Conservation (phyloP, 108 stramenopile genomes). For the Aurantiochytrium sp. region DNA sequence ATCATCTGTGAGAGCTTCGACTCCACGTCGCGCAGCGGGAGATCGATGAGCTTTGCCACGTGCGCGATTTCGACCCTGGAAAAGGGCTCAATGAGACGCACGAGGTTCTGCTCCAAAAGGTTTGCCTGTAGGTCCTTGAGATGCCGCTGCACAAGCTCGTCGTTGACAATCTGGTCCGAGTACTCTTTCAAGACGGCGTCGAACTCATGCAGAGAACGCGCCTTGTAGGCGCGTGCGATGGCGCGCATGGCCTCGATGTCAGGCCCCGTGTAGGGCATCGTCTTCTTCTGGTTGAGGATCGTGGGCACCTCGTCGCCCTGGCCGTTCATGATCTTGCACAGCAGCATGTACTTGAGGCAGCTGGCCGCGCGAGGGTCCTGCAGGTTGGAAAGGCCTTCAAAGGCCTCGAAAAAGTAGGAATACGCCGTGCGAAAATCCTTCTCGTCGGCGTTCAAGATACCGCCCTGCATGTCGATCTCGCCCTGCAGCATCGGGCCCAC, state of each 20-base stretch:
- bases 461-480: slow-evolving; percentile 92
- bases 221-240: slow-evolving; percentile 82
- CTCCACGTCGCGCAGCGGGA: slow-evolving; percentile 78
- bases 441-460: slow-evolving; percentile 93
- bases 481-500: slow-evolving; percentile 88
- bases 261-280: slow-evolving; percentile 86
- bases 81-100: slow-evolving; percentile 91
- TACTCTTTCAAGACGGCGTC: slow-evolving; percentile 48
- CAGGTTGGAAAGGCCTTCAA: slow-evolving; percentile 88
- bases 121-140: slow-evolving; percentile 88
- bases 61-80: slow-evolving; percentile 92
- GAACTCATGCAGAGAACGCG: slow-evolving; percentile 78
- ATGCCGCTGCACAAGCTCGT: slow-evolving; percentile 90
- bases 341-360: slow-evolving; percentile 95
- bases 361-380: slow-evolving; percentile 67
- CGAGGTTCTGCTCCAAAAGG: slow-evolving; percentile 85
- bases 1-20: slow-evolving; percentile 98
- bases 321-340: slow-evolving; percentile 83
- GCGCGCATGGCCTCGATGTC: slow-evolving; percentile 91
- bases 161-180: slow-evolving; percentile 37
- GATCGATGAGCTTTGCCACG: slow-evolving; percentile 86
- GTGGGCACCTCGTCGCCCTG: slow-evolving; percentile 27
- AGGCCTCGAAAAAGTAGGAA: slow-evolving; percentile 98
- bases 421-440: slow-evolving; percentile 96
- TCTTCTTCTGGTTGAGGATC: slow-evolving; percentile 77